A percentile compares a stretch with the other conserved stretches of the same genome.
Conservation (phyloP, 2,329 filamentous ascomycete genomes). For the Myriosclerotinia curreyana region DNA sequence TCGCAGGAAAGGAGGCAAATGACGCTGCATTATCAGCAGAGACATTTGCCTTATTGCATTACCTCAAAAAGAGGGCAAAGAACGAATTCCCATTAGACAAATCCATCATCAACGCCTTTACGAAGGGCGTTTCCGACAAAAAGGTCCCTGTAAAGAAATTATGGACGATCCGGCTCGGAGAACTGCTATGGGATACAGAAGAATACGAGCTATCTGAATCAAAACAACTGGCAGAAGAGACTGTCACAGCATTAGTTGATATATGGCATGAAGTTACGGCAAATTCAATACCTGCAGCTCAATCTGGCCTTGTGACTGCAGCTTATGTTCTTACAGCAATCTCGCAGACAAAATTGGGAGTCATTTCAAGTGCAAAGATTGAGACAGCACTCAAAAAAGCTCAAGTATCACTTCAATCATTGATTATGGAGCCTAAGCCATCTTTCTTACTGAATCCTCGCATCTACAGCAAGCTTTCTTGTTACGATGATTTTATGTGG, state of each 20-base stretch:
- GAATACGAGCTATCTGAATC: slow-evolving; percentile 48
- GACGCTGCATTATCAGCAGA: slow-evolving; percentile 78
- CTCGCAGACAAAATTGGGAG: slow-evolving; percentile 50
- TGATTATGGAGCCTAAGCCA: slow-evolving; percentile 72
- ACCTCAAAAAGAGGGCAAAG: slow-evolving; percentile 60
- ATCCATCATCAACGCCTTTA: slow-evolving; percentile 64
- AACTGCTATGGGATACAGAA: slow-evolving; percentile 61
- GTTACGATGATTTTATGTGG: slow-evolving; percentile 77
- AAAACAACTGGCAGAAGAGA: slow-evolving; percentile 52
- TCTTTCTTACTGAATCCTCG: slow-evolving; percentile 84
- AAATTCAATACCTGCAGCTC: slow-evolving; percentile 75
- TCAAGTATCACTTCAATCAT: slow-evolving; percentile 60
- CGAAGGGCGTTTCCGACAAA: slow-evolving; percentile 84
- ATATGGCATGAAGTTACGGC: slow-evolving; percentile 73
- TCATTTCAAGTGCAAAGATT: slow-evolving; percentile 55
- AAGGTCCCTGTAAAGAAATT: slow-evolving; percentile 71
- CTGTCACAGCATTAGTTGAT: slow-evolving; percentile 57
- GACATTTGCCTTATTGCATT: slow-evolving; percentile 65
- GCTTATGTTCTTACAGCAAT: slow-evolving; percentile 73
- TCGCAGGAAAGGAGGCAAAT: slow-evolving; percentile 82
- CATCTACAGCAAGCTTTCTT: slow-evolving; percentile 75
- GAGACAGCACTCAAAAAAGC: slow-evolving; percentile 59
- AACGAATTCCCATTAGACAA: slow-evolving; percentile 61
- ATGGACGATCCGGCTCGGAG: slow-evolving; percentile 75
- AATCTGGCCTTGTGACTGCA: slow-evolving; percentile 77